phyloP scores from a whole-genome alignment of 2,329 filamentous ascomycete species.

The Stenocarpella maydis region DNA sequence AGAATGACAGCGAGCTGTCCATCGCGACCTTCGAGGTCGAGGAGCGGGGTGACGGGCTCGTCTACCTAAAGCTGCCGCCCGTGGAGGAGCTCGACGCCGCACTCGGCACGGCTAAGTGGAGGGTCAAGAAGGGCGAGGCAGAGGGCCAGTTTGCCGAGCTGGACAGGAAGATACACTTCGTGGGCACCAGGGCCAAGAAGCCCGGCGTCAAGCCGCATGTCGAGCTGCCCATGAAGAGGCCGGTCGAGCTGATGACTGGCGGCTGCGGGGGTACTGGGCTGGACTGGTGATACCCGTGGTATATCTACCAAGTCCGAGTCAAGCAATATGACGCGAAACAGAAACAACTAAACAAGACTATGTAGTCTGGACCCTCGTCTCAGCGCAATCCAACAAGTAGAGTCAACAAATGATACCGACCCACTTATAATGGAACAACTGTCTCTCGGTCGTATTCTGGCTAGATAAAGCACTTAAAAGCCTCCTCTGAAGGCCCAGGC shows the following conservation, averaged over 20 bases:
- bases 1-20: constrained; percentile 76
- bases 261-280: constrained; percentile 55
- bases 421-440: too few species aligned
- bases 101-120: constrained; percentile 81
- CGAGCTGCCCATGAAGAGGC: constrained; percentile 47
- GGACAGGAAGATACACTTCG: constrained; percentile 55
- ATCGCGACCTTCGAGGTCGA: constrained; percentile 86
- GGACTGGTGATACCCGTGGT: constrained; percentile 52
- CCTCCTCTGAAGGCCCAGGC: neutral
- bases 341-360: neutral
- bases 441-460: too few species aligned
- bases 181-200: constrained; percentile 54
- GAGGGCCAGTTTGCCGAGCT: constrained; percentile 53
- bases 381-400: neutral
- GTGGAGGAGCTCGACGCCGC: constrained; percentile 81
- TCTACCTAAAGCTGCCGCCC: constrained; percentile 83
- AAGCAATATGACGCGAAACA: neutral
- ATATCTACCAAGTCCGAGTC: neutral
- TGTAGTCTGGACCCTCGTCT: neutral
- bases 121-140: constrained; percentile 75
- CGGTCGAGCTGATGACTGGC: constrained; percentile 48
- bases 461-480: neutral
- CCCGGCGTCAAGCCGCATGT: constrained; percentile 48
- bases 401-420: neutral
- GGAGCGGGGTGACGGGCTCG: constrained; percentile 74